Percentiles rank a stretch among this genome's conserved stretches.
phyloP scores from a whole-genome alignment of 345 rosid genomes.

The Populus deltoides region DNA sequence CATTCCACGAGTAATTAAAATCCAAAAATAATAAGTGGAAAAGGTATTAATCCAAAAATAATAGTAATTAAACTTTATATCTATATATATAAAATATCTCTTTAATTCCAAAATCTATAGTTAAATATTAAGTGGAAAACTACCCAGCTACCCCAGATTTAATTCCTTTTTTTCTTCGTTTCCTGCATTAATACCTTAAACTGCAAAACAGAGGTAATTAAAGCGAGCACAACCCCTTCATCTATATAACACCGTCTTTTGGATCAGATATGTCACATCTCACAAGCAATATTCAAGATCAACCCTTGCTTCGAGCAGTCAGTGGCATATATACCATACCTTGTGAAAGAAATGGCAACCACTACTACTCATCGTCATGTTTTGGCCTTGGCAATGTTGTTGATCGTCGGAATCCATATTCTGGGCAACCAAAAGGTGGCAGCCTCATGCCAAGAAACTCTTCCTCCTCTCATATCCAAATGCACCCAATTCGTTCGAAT shows the following conservation, averaged over 20 bases:
- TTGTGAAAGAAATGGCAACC: neutral
- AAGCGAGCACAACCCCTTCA: neutral
- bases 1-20: no score
- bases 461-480: neutral
- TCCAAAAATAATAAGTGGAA: no score
- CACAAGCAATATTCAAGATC: neutral
- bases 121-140: no score
- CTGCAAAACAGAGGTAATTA: no score
- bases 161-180: no score
- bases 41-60: no score
- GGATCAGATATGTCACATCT: neutral
- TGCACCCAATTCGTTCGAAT: slow-evolving; percentile 20
- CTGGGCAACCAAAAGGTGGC: neutral
- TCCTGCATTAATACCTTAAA: no score
- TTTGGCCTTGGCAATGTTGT: neutral
- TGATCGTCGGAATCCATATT: neutral
- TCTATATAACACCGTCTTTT: neutral
- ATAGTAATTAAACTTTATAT: no score
- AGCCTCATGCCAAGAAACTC: slow-evolving; percentile 8
- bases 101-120: no score
- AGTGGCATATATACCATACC: no score
- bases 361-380: neutral
- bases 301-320: neutral
- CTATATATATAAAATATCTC: no score
- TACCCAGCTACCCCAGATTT: no score